Evolutionary conservation across 495 filamentous ascomycete species (phyloP).

Genomic region (Aspergillus campestris): DNA sequence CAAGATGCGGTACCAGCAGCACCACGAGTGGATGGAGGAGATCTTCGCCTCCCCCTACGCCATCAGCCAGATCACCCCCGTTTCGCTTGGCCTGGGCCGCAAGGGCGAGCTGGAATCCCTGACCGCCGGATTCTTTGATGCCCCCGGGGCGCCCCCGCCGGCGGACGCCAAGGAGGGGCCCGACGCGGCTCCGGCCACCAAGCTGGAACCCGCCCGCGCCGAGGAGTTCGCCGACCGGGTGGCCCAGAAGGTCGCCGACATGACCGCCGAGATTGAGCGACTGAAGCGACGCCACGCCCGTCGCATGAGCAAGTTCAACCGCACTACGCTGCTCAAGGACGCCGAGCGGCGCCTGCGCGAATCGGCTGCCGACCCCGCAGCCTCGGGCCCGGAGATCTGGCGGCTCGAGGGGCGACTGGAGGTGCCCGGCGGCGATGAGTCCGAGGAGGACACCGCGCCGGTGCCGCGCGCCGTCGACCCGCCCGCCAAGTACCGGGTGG

Average conservation of each 20-base stretch:
- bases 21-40: conserved; percentile 99
- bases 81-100: conserved; percentile 78
- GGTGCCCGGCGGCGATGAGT: conserved; percentile 11
- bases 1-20: conserved; percentile 74
- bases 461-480: conserved; percentile 28
- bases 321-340: conserved; percentile 51
- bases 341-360: conserved; percentile 51
- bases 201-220: conserved; percentile 56
- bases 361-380: conserved; percentile 42
- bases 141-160: conserved; percentile 31
- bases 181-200: conserved; percentile 46
- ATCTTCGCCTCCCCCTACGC: conserved; percentile 82
- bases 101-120: conserved; percentile 76
- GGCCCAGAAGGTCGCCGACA: conserved; percentile 51
- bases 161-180: conserved; percentile 27
- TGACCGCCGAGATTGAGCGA: conserved; percentile 69
- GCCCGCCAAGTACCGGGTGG: conserved; percentile 45
- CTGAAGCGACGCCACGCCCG: conserved; percentile 71
- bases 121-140: conserved; percentile 71
- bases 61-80: conserved; percentile 72
- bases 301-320: conserved; percentile 64
- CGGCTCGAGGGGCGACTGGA: conserved; percentile 53
- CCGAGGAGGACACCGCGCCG: conserved; percentile 42
- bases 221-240: conserved; percentile 73
- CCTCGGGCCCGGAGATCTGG: conserved; percentile 50